These are phyloP conservation scores for Blakeslea trispora DNA, from an alignment of 371 early-diverging fungal genomes.

Conservation along the genomic window DNA sequence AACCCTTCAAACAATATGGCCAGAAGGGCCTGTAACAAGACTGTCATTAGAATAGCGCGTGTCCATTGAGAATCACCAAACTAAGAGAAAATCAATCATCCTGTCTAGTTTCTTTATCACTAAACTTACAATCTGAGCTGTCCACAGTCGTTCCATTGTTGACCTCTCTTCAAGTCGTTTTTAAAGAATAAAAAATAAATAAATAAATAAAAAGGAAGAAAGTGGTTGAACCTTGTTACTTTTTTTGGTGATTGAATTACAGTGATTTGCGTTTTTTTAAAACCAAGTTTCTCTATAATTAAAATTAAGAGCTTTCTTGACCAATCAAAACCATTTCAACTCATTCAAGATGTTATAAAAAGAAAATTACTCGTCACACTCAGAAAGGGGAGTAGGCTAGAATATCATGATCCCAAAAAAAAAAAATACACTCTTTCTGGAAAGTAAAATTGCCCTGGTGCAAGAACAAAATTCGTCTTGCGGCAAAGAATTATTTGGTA, in stretches of 20 bases:
- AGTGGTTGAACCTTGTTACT: too few species aligned
- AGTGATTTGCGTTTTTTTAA: too few species aligned
- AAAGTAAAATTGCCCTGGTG: constrained; percentile 12
- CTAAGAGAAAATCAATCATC: constrained; percentile 15
- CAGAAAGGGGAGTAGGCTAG: too few species aligned
- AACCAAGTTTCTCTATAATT: too few species aligned
- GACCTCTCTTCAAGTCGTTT: constrained; percentile 31
- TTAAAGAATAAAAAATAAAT: constrained; percentile 2
- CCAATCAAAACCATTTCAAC: too few species aligned
- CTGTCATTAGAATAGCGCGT: constrained; percentile 41
- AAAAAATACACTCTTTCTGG: constrained; percentile 15
- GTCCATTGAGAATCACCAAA: constrained; percentile 56
- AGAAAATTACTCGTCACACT: too few species aligned
- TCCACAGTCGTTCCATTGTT: constrained; percentile 1
- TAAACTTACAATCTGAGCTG: not conserved
- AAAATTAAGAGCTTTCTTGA: too few species aligned
- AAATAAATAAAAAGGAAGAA: constrained; percentile 7
- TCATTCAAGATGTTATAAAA: too few species aligned
- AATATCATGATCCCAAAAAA: too few species aligned
- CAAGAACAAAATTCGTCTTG: not conserved
- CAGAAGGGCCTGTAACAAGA: constrained; percentile 37
- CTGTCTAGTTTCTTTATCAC: not conserved
- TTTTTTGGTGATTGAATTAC: too few species aligned
- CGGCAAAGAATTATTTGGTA: not conserved
- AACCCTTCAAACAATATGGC: constrained; percentile 48